Base-by-base conservation (phyloP, 495 filamentous ascomycete genomes). In the Podospora bellae-mahoneyi region DNA sequence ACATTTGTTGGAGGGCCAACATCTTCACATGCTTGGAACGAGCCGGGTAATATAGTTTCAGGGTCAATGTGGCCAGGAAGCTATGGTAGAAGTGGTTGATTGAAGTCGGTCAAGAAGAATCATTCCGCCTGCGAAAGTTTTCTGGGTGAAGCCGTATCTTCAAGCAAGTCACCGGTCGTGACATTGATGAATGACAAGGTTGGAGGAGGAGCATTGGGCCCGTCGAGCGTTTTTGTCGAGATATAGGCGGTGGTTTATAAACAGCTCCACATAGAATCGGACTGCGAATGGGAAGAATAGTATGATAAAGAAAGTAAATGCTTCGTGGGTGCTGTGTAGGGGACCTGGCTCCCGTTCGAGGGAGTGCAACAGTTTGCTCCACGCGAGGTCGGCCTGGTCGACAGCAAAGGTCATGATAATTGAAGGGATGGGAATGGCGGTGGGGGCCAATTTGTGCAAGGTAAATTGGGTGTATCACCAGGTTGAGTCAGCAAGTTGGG, bases 221-320 rank as follows among this genome's bases (percentile, higher is more conserved):
- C 15, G 5, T 16, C 39, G 39, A 48, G 39, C 39, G 9, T 10
- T 16, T 48, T 48, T 18, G 55, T 58, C 16, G 55, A 19, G 19
- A 58, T 23, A n/a, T 19, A 58, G 55, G n/a, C 55, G 55, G 5
- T 20, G 55, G 20, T 58, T 9, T 18, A 58, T 7, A 10, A 58
- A 58, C 2, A 58, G 18, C 3, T 20, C 59, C 19, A 61, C 16
- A n/a, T 61, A 32, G 15, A 54, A 60, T n/a, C 27, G 62, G 30
- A 64, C 19, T 3, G 53, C n/a, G 56, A 64, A 55, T 3, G 53
- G 62, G 53, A 64, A 55, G 3, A 64, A 19, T 18, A 64, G 34
- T 4, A 64, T n/a, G 53, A 56, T n/a, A 27, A 16, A 44, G 18
- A 61, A 61, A n/a, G 28, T 15, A 18, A 32, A 13, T 5, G 59